Evolutionary conservation across 2,329 filamentous ascomycete species (phyloP), one percentile per base, ranked within the genome.

Genomic region (Fusarium agapanthi): DNA sequence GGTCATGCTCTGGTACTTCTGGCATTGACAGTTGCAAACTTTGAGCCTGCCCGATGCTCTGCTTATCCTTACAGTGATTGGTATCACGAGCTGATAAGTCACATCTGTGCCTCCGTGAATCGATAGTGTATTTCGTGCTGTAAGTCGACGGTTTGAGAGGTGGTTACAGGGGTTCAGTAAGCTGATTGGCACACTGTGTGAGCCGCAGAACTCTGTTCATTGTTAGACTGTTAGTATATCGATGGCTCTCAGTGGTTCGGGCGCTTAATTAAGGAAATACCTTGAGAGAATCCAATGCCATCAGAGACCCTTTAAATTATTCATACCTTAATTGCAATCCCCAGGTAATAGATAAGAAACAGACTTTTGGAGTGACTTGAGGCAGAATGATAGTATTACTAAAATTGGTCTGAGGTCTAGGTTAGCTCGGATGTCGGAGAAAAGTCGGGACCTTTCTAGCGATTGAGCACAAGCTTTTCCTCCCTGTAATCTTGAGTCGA

Each of bases 131-230:
- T 24, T 50, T 24, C 35, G 43, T 53, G 35, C 65, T 76, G 71
- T 74, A 67, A 57, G 63, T 67, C 61, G 55, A 74, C 69, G 60
- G 50, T 69, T 75, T 64, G 26, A 69, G 73, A 63, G 65, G 50
- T 41, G 38, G n/a, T 57, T 50, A 51, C 74, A 77, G 58, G 67
- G 73, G 65, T 51, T 54, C 28, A 24, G 47, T 59, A 44, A 55
- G 43, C 67, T 62, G 51, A 69, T 67, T 64, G 54, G 62, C 16
- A 50, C 22, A 43, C 20, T 43, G 37, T 45, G 34, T 47, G 57
- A 74, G 61, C 59, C 51, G 10, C 51, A 51, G 30, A 61, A 18
- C 14, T 50, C 12, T 1, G 22, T 15, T 11, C 47, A 50, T 24
- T 34, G 12, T 58, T 37, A 50, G 41, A 50, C 20, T 34, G 12